A percentile compares a stretch with the other conserved stretches of the same genome.
phyloP scores from a whole-genome alignment of 176 grass and related monocot genomes.

The Oryza glumipatula region DNA sequence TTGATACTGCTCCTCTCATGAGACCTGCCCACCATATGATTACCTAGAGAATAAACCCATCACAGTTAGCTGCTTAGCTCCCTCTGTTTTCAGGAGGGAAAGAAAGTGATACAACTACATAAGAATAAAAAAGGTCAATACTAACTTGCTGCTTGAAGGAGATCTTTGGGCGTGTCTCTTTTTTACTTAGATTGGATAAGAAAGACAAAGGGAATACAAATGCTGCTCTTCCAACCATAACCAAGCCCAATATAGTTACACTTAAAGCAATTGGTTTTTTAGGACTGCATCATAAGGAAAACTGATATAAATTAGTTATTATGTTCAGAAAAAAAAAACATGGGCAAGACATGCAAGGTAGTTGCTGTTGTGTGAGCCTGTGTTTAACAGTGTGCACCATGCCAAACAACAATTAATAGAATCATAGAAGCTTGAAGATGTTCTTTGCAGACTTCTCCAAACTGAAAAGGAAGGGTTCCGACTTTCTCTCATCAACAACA shows the following conservation, averaged over 20 bases:
- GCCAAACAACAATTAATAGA: slow-evolving; percentile 28
- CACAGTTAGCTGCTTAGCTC: slow-evolving; percentile 37
- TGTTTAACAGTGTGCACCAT: slow-evolving; percentile 6
- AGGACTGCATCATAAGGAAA: slow-evolving; percentile 66
- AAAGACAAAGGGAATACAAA: slow-evolving; percentile 87
- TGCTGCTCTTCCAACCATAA: slow-evolving; percentile 90
- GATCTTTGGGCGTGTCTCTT: slow-evolving; percentile 64
- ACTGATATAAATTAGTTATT: slow-evolving; percentile 10
- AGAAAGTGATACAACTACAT: neutral
- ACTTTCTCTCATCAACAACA: neutral
- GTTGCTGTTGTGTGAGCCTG: neutral
- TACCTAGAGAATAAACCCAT: slow-evolving; percentile 50
- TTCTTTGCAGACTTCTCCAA: neutral
- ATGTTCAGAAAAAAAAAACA: slow-evolving; percentile 23
- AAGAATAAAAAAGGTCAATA: slow-evolving; percentile 21
- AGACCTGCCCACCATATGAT: slow-evolving; percentile 98
- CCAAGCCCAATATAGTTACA: slow-evolving; percentile 79
- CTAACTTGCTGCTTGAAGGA: slow-evolving; percentile 86
- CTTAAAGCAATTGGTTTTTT: slow-evolving; percentile 81
- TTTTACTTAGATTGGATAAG: slow-evolving; percentile 80
- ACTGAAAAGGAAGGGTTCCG: neutral
- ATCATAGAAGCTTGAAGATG: slow-evolving; percentile 7
- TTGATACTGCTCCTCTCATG: slow-evolving; percentile 99
- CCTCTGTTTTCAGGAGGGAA: slow-evolving; percentile 18
- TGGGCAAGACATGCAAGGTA: slow-evolving; percentile 17